Conservation (phyloP, 352 stramenopile genomes). For the Globisporangium paroecandrum region DNA sequence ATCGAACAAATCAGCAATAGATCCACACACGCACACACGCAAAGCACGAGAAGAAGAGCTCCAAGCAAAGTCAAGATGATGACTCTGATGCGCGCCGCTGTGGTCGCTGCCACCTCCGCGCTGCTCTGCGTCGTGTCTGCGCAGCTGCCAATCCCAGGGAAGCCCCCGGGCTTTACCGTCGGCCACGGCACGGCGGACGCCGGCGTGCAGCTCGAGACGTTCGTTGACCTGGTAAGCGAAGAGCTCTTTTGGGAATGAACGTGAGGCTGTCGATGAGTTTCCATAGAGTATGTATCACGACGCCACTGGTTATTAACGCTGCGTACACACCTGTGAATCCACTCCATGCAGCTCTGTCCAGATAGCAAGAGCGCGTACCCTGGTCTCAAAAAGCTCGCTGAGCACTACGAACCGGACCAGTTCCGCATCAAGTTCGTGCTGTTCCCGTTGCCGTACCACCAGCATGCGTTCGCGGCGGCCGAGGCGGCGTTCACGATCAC, state of each 20-base stretch:
- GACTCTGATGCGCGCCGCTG: conserved; percentile 23
- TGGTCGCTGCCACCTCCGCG: conserved; percentile 13
- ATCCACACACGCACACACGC: not conserved
- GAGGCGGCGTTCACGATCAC: conserved; percentile 70
- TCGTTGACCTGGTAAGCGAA: conserved; percentile 61
- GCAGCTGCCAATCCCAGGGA: conserved; percentile 60
- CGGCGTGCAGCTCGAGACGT: conserved; percentile 78
- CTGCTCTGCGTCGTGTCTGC: conserved; percentile 18
- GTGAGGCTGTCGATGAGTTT: not conserved
- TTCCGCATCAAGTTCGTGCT: conserved; percentile 70
- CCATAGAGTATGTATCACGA: no score
- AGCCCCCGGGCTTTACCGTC: conserved; percentile 61
- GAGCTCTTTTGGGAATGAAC: not conserved
- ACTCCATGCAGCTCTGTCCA: conserved; percentile 52
- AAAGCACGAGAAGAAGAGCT: conserved; percentile 1
- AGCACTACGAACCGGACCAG: conserved; percentile 52
- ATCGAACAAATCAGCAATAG: not conserved
- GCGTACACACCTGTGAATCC: not conserved
- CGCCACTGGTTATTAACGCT: not conserved
- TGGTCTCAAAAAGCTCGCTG: conserved; percentile 53
- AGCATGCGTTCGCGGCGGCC: conserved; percentile 63
- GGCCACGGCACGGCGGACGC: conserved; percentile 46
- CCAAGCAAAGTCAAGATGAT: conserved; percentile 10
- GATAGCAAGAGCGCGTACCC: conserved; percentile 70
- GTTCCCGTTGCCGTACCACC: conserved; percentile 78